Percentiles rank a stretch among this genome's conserved stretches.
Conservation (phyloP, 148 eudicot genomes). For the Chenopodium formosanum region DNA sequence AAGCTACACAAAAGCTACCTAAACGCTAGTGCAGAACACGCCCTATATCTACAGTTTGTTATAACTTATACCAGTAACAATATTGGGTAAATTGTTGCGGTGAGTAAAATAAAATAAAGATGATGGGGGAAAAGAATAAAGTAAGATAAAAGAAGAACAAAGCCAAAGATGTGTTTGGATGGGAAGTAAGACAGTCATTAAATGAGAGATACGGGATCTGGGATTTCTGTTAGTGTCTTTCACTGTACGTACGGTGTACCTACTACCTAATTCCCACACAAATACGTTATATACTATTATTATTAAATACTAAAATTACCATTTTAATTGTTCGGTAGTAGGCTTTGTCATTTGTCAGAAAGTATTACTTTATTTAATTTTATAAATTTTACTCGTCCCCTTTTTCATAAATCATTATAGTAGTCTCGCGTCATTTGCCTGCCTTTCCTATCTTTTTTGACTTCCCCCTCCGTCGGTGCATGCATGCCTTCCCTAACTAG, state of each 20-base stretch:
- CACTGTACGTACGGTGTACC: slow-evolving; percentile 49
- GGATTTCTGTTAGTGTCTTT: slow-evolving; percentile 31
- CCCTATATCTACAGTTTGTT: too few relatives aligned
- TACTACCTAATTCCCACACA: slow-evolving; percentile 30
- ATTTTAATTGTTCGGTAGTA: not conserved
- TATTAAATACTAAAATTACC: too few relatives aligned
- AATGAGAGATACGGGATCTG: slow-evolving; percentile 20
- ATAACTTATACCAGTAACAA: too few relatives aligned
- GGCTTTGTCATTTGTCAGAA: not conserved
- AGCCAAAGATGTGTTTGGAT: slow-evolving; percentile 15
- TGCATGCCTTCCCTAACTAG: not conserved
- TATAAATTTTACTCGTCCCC: not conserved
- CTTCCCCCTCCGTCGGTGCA: slow-evolving; percentile 11
- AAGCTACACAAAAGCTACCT: too few relatives aligned
- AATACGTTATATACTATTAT: not conserved
- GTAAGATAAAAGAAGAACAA: not conserved
- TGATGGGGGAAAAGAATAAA: not conserved
- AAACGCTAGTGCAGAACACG: too few relatives aligned
- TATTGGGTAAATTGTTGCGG: too few relatives aligned
- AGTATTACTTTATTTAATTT: not conserved
- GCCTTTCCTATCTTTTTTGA: slow-evolving; percentile 6
- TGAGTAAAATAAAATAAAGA: not conserved
- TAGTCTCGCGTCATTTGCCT: not conserved
- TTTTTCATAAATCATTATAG: too few relatives aligned
- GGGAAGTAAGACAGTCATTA: not conserved